Base-by-base conservation (phyloP, 257 asterid species). In the Petunia axillaris region DNA sequence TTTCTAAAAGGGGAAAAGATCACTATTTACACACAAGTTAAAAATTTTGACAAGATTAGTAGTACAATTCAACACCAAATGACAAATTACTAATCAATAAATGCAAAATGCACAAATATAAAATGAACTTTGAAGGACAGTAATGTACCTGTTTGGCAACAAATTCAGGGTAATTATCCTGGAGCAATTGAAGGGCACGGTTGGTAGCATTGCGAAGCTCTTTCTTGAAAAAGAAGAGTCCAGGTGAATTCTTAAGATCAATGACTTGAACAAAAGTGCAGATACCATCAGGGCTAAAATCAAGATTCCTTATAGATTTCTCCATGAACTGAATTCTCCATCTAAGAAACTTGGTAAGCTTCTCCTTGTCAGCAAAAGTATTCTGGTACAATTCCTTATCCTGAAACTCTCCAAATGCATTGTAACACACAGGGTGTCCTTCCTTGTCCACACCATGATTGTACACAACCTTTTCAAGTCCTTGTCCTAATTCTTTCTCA, bases 131-230 rank as follows among this genome's bases (percentile, higher is more conserved):
- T 16, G 10, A 8, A 11, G 16, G 41, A 74, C 25, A 40, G 6
- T 46, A 55, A 78, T 50, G 4, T 82, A 95, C 99, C 99, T 95
- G 99, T 81, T 89, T 93, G 81, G 98, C 99, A 74, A 93, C 98
- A 79, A 95, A 95, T 83, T 95, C 99, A 57, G 99, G 99, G 54
- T 93, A 95, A 43, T 95, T 95, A 78, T 95, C 99, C 88, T 95
- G 99, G 76, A 95, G 94, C 44, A 95, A 81, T 60, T 93, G 92
- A 71, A 95, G 91, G 48, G 98, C 99, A 81, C 94, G 97, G 40
- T 92, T 92, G 41, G 94, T 92, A 38, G 97, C 93, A 35, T 90
- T 97, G 39, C 98, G 90, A 4, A 93, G 88, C 38, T 95, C 99
- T 70, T 90, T 93, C 93, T 95, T 95, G 89, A 88, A 88, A 75